Evolutionary conservation across 495 filamentous ascomycete genomes (phyloP), one percentile per base, ranked within the genome.

Genomic region (Trichocladium antarcticum): DNA sequence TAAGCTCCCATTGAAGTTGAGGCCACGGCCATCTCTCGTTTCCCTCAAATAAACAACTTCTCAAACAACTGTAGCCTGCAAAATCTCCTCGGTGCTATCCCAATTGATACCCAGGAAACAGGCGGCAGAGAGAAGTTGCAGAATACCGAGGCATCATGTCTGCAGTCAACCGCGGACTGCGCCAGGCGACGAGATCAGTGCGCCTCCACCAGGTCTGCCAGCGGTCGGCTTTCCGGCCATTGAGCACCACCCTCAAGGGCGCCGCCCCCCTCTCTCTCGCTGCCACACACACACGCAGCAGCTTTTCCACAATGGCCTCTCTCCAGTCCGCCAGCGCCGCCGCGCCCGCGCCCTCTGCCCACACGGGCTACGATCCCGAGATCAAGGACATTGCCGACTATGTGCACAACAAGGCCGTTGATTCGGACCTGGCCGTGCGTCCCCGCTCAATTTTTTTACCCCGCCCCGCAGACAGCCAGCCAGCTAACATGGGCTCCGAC

Each of bases 371-470:
- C 63, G 92, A 98, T 62, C 80, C 83, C 47, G 93, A 97, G 68
- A 87, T 97, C 59, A 78, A 80, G 68, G 93, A 96, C 61, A 92
- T 97, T 73, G 90, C 92, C 19, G 77, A 74, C 66, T 98, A 96
- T 67, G 83, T 96, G 60, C 86, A 92, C 75, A 82, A 88, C 60
- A 92, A 89, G 68, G 78, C 87, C 44, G 82, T 97, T 63, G 72
- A 89, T 46, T 95, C 89, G 7, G 87, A 93, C 47, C 78, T 98
- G 58, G 92, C 92, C 64, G 92, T 95, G 74, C 67, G 86, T 55
- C 45, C 42, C 35, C 49, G 35, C 24, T 8, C 8, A 3, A 37
- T 39, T 46, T 45, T 39, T 29, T 42, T 12, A 8, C 31, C 11
- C 22, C 11, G 9, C 47, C 37, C 37, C 42, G 11, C 20, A 22